A percentile compares a stretch with the other conserved stretches of the same genome.
Conservation (phyloP, 192 early-diverging fungal species). For the Coemansia sp. region DNA sequence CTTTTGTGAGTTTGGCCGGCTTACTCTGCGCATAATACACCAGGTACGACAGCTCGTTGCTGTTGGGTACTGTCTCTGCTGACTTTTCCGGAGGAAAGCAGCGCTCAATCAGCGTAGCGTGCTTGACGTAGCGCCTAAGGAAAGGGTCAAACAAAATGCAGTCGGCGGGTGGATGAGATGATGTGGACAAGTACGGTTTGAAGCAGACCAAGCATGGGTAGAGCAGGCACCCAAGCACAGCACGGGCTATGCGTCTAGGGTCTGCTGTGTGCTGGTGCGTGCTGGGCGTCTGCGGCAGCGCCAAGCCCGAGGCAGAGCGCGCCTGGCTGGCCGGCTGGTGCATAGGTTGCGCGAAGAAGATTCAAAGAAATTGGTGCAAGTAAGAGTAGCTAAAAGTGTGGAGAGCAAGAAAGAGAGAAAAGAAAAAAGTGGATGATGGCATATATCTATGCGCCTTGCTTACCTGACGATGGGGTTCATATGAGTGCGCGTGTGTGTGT, state of each 20-base stretch:
- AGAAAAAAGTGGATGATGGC: neutral
- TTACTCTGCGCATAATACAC: constrained; percentile 86
- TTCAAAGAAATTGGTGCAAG: neutral
- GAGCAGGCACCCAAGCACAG: constrained; percentile 13
- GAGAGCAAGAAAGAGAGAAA: neutral
- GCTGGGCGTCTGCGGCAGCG: constrained; percentile 18
- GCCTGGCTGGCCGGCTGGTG: constrained; percentile 5
- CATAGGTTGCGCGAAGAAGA: neutral
- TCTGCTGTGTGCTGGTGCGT: neutral
- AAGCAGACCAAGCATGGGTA: constrained; percentile 29
- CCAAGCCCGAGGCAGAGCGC: constrained; percentile 26
- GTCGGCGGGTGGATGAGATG: constrained; percentile 37
- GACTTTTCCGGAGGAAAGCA: constrained; percentile 65
- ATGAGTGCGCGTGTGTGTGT: neutral
- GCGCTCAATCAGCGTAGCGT: constrained; percentile 76
- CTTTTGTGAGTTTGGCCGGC: constrained; percentile 89
- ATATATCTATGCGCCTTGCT: constrained; percentile 7
- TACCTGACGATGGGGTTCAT: constrained; percentile 30
- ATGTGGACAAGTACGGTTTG: constrained; percentile 25
- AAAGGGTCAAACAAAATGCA: constrained; percentile 41
- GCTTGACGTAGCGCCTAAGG: constrained; percentile 69
- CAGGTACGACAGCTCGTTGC: constrained; percentile 82
- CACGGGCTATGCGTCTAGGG: neutral
- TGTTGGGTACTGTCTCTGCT: constrained; percentile 60
- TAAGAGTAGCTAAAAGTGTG: neutral